Conservation (phyloP, 208 protist species). For the Leishmania braziliensis region DNA sequence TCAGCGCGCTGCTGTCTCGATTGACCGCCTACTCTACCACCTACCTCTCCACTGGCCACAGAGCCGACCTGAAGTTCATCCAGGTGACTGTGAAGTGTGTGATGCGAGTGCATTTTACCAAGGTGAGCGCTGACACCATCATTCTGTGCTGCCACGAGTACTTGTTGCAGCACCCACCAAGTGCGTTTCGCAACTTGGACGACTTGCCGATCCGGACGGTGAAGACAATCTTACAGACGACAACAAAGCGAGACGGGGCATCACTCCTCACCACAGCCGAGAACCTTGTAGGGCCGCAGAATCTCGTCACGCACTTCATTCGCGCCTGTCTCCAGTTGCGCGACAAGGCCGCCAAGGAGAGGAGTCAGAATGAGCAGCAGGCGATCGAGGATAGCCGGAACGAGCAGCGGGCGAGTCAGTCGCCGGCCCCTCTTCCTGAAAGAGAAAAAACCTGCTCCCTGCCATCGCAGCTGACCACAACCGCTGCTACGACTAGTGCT, state of each 20-base stretch:
- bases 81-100: constrained; percentile 90
- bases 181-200: constrained; percentile 80
- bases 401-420: constrained; percentile 58
- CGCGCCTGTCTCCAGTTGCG: constrained; percentile 75
- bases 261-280: constrained; percentile 59
- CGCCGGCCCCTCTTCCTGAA: constrained; percentile 28
- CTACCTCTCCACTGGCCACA: constrained; percentile 67
- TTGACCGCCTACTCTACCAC: constrained; percentile 82
- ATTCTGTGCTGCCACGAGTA: constrained; percentile 89
- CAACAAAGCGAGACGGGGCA: constrained; percentile 48
- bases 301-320: constrained; percentile 88
- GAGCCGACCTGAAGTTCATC: constrained; percentile 87
- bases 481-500: not conserved
- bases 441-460: constrained; percentile 14
- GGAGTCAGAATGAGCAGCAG: constrained; percentile 48
- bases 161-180: constrained; percentile 88
- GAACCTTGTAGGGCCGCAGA: constrained; percentile 66
- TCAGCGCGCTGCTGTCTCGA: constrained; percentile 77
- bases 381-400: constrained; percentile 54
- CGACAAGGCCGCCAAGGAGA: constrained; percentile 42
- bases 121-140: constrained; percentile 72
- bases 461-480: not conserved
- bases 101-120: constrained; percentile 67
- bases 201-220: constrained; percentile 88
- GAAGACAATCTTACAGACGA: constrained; percentile 87